A percentile compares a stretch with the other conserved stretches of the same genome.
These are phyloP conservation scores for Mariannaea elegans DNA, from an alignment of 2,329 filamentous ascomycete species.

Conservation along the genomic window DNA sequence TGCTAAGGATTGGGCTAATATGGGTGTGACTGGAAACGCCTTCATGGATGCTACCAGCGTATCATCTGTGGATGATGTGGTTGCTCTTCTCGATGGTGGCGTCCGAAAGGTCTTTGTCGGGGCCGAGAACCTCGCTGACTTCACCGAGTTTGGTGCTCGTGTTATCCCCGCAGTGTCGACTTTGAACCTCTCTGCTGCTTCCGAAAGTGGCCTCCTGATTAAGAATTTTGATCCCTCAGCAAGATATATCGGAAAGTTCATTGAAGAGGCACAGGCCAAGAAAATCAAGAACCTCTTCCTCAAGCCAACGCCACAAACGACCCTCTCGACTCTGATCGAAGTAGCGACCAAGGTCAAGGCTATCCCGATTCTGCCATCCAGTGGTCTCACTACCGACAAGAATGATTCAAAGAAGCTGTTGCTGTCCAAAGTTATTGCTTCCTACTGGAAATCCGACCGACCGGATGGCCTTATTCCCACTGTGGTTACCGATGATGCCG, in stretches of 20 bases:
- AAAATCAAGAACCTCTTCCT: constrained; percentile 60
- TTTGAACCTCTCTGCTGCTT: constrained; percentile 55
- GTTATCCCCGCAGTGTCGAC: constrained; percentile 62
- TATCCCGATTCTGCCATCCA: constrained; percentile 79
- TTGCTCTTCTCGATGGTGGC: constrained; percentile 84
- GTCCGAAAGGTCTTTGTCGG: constrained; percentile 86
- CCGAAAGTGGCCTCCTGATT: constrained; percentile 61
- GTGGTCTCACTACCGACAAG: constrained; percentile 73
- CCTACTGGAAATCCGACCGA: constrained; percentile 82
- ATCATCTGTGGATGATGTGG: constrained; percentile 74
- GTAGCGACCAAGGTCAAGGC: constrained; percentile 61
- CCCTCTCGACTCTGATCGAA: constrained; percentile 57
- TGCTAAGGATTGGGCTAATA: constrained; percentile 56
- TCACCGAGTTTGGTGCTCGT: constrained; percentile 64
- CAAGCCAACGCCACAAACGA: constrained; percentile 57
- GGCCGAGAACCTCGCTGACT: constrained; percentile 70
- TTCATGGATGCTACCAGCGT: constrained; percentile 82
- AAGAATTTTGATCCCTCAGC: constrained; percentile 59
- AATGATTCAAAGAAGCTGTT: constrained; percentile 62
- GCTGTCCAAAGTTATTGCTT: constrained; percentile 76
- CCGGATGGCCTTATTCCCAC: constrained; percentile 87
- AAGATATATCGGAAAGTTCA: constrained; percentile 53
- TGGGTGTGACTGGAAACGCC: constrained; percentile 64
- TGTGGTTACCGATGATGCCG: constrained; percentile 88
- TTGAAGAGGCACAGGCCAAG: constrained; percentile 54